Conservation (phyloP, 805 yeast species). For the Sugiyamaella boreocaroliniensis region DNA sequence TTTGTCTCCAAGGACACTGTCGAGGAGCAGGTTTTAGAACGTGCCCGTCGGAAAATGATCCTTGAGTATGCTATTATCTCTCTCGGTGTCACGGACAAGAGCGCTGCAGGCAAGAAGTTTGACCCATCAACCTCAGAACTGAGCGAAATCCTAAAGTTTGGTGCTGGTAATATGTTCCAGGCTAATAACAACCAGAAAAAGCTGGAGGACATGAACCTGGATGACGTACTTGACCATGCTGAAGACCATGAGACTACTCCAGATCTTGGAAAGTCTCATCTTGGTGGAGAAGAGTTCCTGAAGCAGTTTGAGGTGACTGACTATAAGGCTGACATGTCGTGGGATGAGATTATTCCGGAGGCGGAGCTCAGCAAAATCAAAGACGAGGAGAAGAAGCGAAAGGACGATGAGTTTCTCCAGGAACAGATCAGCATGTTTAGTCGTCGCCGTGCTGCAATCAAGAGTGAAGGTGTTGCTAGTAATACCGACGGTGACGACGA, state of each 20-base stretch:
- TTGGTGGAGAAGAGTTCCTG: constrained; percentile 96
- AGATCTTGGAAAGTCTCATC: constrained; percentile 91
- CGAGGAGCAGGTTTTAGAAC: constrained; percentile 93
- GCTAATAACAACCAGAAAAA: constrained; percentile 93
- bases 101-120: constrained; percentile 45
- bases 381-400: constrained; percentile 80
- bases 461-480: constrained; percentile 30
- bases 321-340: constrained; percentile 94
- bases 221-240: constrained; percentile 92
- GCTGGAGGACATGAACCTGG: constrained; percentile 88
- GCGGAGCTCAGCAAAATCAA: constrained; percentile 83
- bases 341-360: constrained; percentile 99
- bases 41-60: constrained; percentile 97
- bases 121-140: constrained; percentile 84
- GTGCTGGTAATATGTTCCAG: constrained; percentile 97
- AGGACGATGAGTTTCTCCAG: constrained; percentile 79
- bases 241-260: constrained; percentile 97
- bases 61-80: constrained; percentile 96
- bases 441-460: constrained; percentile 69
- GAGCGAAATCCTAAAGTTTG: constrained; percentile 90
- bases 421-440: constrained; percentile 86
- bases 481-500: constrained; percentile 36
- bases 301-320: constrained; percentile 98
- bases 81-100: constrained; percentile 82
- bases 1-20: constrained; percentile 98